phyloP scores from a whole-genome alignment of 495 filamentous ascomycete species.

The Penicillium goetzii region DNA sequence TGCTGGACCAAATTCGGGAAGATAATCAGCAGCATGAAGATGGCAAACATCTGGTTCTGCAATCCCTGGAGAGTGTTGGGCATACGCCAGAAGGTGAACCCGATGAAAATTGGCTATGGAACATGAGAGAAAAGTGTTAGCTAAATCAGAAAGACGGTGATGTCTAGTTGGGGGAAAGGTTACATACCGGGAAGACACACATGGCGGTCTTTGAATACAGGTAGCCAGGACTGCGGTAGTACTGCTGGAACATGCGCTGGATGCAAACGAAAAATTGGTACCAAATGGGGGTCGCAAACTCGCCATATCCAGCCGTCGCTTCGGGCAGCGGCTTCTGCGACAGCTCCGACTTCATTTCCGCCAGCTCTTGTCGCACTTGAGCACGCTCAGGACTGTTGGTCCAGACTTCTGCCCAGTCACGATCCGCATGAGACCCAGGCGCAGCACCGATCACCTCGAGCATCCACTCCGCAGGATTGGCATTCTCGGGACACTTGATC shows the following conservation, averaged over 20 bases:
- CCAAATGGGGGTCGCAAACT: conserved; percentile 56
- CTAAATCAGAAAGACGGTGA: not conserved
- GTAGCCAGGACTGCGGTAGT: conserved; percentile 87
- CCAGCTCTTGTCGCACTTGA: conserved; percentile 67
- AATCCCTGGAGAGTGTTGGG: conserved; percentile 73
- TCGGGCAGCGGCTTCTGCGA: conserved; percentile 47
- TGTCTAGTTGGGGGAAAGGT: too few species aligned
- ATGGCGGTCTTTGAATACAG: conserved; percentile 74
- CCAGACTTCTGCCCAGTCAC: conserved; percentile 84
- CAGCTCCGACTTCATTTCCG: conserved; percentile 59
- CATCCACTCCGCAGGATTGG: conserved; percentile 91
- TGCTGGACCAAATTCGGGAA: conserved; percentile 78
- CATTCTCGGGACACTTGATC: conserved; percentile 63
- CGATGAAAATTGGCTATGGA: conserved; percentile 79
- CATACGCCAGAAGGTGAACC: conserved; percentile 83
- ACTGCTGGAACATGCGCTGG: conserved; percentile 78
- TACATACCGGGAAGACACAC: conserved; percentile 44
- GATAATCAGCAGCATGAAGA: conserved; percentile 81
- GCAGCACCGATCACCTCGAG: conserved; percentile 87
- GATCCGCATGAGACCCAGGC: conserved; percentile 70
- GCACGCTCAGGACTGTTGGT: conserved; percentile 68
- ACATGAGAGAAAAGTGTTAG: not conserved
- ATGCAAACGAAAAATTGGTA: conserved; percentile 53
- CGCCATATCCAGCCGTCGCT: conserved; percentile 40
- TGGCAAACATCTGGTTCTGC: conserved; percentile 84